Evolutionary conservation across 2,329 filamentous ascomycete species (phyloP).

Genomic region (Onygenales sp.): DNA sequence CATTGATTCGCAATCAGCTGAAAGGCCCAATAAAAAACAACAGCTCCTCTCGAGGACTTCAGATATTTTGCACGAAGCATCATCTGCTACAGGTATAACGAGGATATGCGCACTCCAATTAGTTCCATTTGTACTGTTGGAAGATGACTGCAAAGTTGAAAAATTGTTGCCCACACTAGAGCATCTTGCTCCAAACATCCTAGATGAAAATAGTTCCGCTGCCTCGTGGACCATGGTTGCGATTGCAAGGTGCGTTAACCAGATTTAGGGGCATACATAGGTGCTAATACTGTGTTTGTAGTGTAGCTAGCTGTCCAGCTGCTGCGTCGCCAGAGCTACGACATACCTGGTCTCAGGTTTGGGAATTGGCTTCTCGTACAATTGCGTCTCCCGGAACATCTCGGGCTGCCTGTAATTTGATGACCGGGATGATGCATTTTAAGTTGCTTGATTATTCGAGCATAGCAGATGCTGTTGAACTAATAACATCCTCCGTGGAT

Average conservation of each 20-base stretch:
- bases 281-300: conserved; percentile 12
- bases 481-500: conserved; percentile 66
- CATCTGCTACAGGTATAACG: conserved; percentile 25
- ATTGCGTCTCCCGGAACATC: conserved; percentile 62
- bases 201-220: conserved; percentile 58
- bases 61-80: conserved; percentile 27
- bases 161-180: conserved; percentile 49
- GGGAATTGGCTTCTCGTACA: conserved; percentile 63
- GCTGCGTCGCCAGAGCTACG: conserved; percentile 34
- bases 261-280: conserved; percentile 3
- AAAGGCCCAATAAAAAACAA: conserved; percentile 23
- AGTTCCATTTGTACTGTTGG: conserved; percentile 42
- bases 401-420: conserved; percentile 65
- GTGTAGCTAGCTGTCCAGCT: conserved; percentile 22
- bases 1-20: conserved; percentile 3
- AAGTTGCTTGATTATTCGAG: conserved; percentile 58
- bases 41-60: conserved; percentile 27
- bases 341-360: conserved; percentile 59
- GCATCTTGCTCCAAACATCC: conserved; percentile 49
- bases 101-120: conserved; percentile 46
- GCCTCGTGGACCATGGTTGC: conserved; percentile 78
- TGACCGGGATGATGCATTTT: conserved; percentile 58
- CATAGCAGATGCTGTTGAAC: conserved; percentile 60
- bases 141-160: conserved; percentile 38
- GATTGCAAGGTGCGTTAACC: conserved; percentile 58